Percentiles rank a stretch among this genome's conserved stretches.
Evolutionary conservation across 495 filamentous ascomycete species (phyloP).

Genomic region (Podospora conica): DNA sequence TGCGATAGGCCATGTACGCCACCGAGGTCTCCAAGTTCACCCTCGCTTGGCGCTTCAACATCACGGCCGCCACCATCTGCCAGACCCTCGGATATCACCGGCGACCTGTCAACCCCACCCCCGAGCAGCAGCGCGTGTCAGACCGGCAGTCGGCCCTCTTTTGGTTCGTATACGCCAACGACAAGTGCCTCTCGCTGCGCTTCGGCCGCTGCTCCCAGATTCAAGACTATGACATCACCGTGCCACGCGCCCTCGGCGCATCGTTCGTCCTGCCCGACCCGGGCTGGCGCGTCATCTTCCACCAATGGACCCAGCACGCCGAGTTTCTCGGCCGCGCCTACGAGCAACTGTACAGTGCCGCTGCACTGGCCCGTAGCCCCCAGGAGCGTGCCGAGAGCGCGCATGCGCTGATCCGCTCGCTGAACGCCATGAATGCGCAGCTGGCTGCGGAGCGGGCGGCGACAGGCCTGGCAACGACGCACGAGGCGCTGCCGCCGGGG

Average conservation of each 20-base stretch:
- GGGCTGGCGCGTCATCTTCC: conserved; percentile 30
- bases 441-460: background rate
- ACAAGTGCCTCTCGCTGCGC: conserved; percentile 57
- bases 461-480: background rate
- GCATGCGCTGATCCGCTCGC: conserved; percentile 16
- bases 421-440: conserved; percentile 17
- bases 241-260: conserved; percentile 34
- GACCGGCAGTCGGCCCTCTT: conserved; percentile 46
- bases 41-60: conserved; percentile 55
- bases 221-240: conserved; percentile 59
- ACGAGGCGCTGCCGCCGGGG: background rate
- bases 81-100: conserved; percentile 62
- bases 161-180: conserved; percentile 57
- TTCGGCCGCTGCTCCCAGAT: conserved; percentile 55
- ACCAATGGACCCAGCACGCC: conserved; percentile 48
- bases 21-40: conserved; percentile 60
- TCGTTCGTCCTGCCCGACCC: conserved; percentile 26
- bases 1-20: conserved; percentile 41
- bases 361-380: conserved; percentile 46
- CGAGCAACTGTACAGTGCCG: conserved; percentile 55
- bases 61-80: conserved; percentile 52
- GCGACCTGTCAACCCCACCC: conserved; percentile 37
- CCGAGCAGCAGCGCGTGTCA: conserved; percentile 26
- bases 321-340: conserved; percentile 54
- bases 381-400: conserved; percentile 39